phyloP scores from a whole-genome alignment of 2,329 filamentous ascomycete genomes.

The Colletotrichum melonis region DNA sequence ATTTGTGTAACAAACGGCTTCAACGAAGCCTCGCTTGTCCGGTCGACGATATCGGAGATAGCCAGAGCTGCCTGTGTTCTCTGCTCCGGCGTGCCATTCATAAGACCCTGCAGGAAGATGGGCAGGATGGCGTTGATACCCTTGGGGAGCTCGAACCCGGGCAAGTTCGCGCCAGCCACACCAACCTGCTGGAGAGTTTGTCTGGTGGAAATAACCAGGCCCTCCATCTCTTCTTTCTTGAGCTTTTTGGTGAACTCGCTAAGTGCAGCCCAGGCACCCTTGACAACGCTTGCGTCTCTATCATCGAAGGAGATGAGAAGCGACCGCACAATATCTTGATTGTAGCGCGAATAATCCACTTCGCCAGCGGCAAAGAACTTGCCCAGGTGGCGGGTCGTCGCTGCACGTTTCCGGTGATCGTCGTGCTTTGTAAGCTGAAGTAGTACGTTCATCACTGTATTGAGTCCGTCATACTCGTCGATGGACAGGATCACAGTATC shows the following conservation, averaged over 20 bases:
- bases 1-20: constrained; percentile 98
- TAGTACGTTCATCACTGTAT: constrained; percentile 95
- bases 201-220: constrained; percentile 85
- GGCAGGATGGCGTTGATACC: constrained; percentile 96
- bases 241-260: constrained; percentile 89
- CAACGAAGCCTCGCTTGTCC: constrained; percentile 86
- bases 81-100: constrained; percentile 95
- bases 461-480: constrained; percentile 95
- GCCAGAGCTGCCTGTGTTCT: constrained; percentile 90
- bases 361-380: constrained; percentile 86
- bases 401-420: constrained; percentile 85
- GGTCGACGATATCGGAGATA: constrained; percentile 95
- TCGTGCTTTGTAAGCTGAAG: constrained; percentile 90
- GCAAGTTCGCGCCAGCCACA: constrained; percentile 83
- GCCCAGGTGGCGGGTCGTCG: constrained; percentile 82
- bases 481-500: constrained; percentile 92
- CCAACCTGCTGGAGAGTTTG: constrained; percentile 90
- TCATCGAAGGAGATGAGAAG: constrained; percentile 95
- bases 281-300: constrained; percentile 83
- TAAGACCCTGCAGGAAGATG: constrained; percentile 96
- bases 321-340: constrained; percentile 92
- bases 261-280: constrained; percentile 88
- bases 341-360: constrained; percentile 94
- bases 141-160: constrained; percentile 93
- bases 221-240: constrained; percentile 98